phyloP scores from a whole-genome alignment of 495 filamentous ascomycete genomes.

The Xylaria longipes region DNA sequence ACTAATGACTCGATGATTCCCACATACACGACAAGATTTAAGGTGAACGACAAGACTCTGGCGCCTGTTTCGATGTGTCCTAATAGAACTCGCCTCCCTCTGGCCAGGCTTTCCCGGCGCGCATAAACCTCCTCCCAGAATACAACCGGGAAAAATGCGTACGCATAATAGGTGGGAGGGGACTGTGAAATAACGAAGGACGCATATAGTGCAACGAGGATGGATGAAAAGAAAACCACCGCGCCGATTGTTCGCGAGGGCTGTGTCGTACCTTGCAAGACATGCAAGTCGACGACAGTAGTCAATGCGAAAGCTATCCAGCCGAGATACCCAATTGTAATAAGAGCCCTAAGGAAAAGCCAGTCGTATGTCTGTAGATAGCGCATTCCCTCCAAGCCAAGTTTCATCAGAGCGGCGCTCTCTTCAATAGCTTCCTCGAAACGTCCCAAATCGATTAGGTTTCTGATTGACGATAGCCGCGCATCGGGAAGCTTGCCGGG shows the following conservation, averaged over 20 bases:
- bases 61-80: conserved; percentile 66
- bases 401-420: conserved; percentile 74
- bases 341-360: conserved; percentile 93
- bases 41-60: conserved; percentile 59
- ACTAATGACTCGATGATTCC: conserved; percentile 83
- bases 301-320: conserved; percentile 97
- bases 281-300: conserved; percentile 88
- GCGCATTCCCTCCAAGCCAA: conserved; percentile 82
- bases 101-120: conserved; percentile 69
- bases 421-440: conserved; percentile 78
- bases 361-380: conserved; percentile 97
- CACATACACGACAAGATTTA: conserved; percentile 71
- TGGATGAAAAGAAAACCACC: conserved; percentile 72
- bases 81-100: conserved; percentile 73
- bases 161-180: conserved; percentile 87
- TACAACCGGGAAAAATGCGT: conserved; percentile 86
- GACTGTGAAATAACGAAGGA: conserved; percentile 80
- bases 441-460: conserved; percentile 67
- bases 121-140: conserved; percentile 98
- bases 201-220: conserved; percentile 77
- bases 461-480: conserved; percentile 70
- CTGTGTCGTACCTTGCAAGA: conserved; percentile 74
- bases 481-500: conserved; percentile 67
- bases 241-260: conserved; percentile 68
- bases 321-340: conserved; percentile 91